Base-by-base conservation (phyloP, 805 yeast genomes). In the Candida ulmi region DNA sequence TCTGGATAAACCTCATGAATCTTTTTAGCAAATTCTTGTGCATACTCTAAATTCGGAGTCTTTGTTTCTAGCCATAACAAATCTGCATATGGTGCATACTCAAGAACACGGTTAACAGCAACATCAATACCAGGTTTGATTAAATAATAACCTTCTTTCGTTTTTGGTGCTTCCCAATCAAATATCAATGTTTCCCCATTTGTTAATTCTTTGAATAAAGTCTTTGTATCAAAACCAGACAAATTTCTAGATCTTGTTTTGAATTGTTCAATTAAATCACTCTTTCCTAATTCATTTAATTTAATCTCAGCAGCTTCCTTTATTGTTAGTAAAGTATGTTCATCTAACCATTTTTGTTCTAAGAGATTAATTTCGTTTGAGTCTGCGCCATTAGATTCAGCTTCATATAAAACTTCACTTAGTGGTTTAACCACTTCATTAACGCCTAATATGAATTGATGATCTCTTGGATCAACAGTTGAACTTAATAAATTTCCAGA, bases 41-140 rank as follows among this genome's bases (percentile, higher is more conserved):
- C 81, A 52, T 74, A 74, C 24, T 62, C 45, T 36, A 77, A 54
- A 47, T 76, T 69, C 16, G 84, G 84, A 4, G 70, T 66, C 54
- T 76, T 76, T 28, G 83, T 78, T 51, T 79, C 83, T 15, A 78
- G 61, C 84, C 84, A 78, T 17, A 78, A 55, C 53, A 76, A 54
- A 42, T 78, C 84, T 11, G 82, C 69, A 43, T 73, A 72, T 12
- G 82, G 83, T 6, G 80, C 76, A 54, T 64, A 78, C 1, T 67
- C 66, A 21, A 75, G 52, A 0, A 76, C 73, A 40, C 84, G 65
- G 49, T 72, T 69, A 32, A 78, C 59, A 3, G 83, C 83, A 17
- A 69, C 69, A 30, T 71, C 76, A 48, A 74, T 63, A 17, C 82
- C 74, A 1, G 72, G 61, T 40, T 66, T 56, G 43, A 67, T 68